Evolutionary conservation across 2,329 filamentous ascomycete genomes (phyloP).

Genomic region (Colletotrichum graminicola): DNA sequence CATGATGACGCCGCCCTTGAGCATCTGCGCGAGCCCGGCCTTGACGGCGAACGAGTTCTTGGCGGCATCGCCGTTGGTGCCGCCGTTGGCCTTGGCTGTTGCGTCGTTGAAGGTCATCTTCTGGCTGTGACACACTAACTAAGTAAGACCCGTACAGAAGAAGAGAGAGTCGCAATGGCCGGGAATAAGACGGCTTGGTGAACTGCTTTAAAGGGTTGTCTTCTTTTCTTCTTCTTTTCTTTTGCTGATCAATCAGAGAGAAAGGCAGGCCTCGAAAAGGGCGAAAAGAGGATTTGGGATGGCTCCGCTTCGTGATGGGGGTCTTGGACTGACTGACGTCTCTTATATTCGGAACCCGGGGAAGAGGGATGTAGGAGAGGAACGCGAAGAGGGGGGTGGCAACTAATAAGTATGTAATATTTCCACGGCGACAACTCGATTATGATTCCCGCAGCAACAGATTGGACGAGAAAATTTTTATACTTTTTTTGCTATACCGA

Average conservation of each 20-base stretch:
- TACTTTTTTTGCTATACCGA: constrained; percentile 26
- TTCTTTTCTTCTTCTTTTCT: constrained; percentile 17
- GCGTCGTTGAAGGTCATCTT: constrained; percentile 36
- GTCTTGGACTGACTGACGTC: background rate
- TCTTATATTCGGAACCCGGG: constrained; percentile 24
- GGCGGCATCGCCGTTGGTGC: constrained; percentile 44
- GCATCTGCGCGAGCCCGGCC: constrained; percentile 94
- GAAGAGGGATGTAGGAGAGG: background rate
- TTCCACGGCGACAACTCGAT: constrained; percentile 14
- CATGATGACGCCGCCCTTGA: constrained; percentile 99
- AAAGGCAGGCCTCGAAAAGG: constrained; percentile 18
- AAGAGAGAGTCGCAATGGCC: constrained; percentile 14
- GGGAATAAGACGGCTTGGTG: constrained; percentile 33
- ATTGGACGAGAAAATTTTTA: constrained; percentile 36
- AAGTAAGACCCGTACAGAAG: too few relatives aligned
- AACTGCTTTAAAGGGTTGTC: background rate
- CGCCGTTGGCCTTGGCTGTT: constrained; percentile 36
- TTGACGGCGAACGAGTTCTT: constrained; percentile 85
- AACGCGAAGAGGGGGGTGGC: background rate
- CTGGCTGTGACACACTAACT: too few relatives aligned
- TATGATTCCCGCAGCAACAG: constrained; percentile 5
- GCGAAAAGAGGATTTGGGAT: constrained; percentile 1
- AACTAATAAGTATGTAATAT: constrained; percentile 23
- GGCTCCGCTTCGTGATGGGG: constrained; percentile 38
- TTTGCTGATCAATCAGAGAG: constrained; percentile 29